Conservation (phyloP, 805 yeast genomes). For the Cyberlindnera veronae region DNA sequence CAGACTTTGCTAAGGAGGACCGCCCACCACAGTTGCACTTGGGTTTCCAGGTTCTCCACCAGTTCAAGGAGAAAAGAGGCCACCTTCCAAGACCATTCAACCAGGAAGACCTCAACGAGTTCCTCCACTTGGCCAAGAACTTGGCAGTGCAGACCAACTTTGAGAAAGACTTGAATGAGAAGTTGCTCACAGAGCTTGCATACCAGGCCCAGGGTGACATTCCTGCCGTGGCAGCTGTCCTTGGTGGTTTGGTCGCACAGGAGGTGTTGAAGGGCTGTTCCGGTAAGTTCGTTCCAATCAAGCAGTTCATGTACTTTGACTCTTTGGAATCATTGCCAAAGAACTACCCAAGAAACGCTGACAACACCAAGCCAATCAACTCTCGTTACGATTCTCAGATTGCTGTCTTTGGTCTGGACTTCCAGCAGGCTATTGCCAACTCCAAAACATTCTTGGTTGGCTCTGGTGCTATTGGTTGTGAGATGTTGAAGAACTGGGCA, state of each 20-base stretch:
- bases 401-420: conserved; percentile 85
- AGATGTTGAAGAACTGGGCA: conserved; percentile 98
- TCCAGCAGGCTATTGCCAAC: conserved; percentile 70
- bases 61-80: conserved; percentile 59
- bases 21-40: conserved; percentile 87
- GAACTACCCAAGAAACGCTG: conserved; percentile 59
- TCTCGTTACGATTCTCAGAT: conserved; percentile 93
- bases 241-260: conserved; percentile 94
- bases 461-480: conserved; percentile 98
- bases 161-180: conserved; percentile 61
- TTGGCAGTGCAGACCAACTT: conserved; percentile 54
- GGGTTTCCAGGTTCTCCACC: conserved; percentile 86
- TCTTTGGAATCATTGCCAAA: conserved; percentile 88
- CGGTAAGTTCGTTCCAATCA: conserved; percentile 90
- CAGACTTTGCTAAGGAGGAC: conserved; percentile 94
- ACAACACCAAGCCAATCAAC: conserved; percentile 68
- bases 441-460: conserved; percentile 89
- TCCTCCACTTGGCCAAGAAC: conserved; percentile 55
- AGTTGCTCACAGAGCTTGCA: conserved; percentile 66
- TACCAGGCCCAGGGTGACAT: conserved; percentile 89
- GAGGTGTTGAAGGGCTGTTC: conserved; percentile 94
- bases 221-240: conserved; percentile 84
- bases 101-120: conserved; percentile 67
- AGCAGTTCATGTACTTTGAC: conserved; percentile 91
- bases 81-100: conserved; percentile 74